Evolutionary conservation across 2,329 filamentous ascomycete genomes (phyloP).

Genomic region (Eutypa lata): DNA sequence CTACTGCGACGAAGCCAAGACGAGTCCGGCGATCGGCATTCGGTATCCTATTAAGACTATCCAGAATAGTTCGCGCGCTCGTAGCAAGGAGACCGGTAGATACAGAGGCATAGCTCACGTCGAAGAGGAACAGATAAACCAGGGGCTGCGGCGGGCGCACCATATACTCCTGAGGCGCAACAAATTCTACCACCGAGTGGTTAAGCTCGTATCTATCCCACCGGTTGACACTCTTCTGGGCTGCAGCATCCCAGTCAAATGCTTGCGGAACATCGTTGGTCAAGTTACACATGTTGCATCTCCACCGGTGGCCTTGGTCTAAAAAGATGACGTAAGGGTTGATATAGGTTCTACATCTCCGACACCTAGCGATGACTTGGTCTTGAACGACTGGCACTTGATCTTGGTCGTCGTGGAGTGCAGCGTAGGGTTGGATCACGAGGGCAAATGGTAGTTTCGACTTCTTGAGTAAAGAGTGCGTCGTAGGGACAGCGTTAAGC

Average conservation of each 20-base stretch:
- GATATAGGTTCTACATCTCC: conserved; percentile 94
- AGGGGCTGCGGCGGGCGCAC: conserved; percentile 93
- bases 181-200: conserved; percentile 94
- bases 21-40: conserved; percentile 92
- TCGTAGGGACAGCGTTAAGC: conserved; percentile 89
- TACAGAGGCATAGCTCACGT: conserved; percentile 87
- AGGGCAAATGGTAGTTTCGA: conserved; percentile 93
- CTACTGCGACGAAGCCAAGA: conserved; percentile 91
- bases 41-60: conserved; percentile 95
- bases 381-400: conserved; percentile 89
- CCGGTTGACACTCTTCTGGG: conserved; percentile 87
- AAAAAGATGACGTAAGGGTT: conserved; percentile 96
- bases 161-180: conserved; percentile 99
- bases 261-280: conserved; percentile 99
- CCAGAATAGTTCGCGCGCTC: conserved; percentile 86
- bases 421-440: conserved; percentile 91
- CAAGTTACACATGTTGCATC: conserved; percentile 99
- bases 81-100: conserved; percentile 90
- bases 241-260: conserved; percentile 94
- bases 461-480: conserved; percentile 90
- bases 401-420: conserved; percentile 90
- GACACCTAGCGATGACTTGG: conserved; percentile 94
- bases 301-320: conserved; percentile 95
- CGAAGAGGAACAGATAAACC: conserved; percentile 92
- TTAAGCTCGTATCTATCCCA: conserved; percentile 93